phyloP scores from a whole-genome alignment of 2,329 filamentous ascomycete genomes.

The Pyrenochaeta sp. region DNA sequence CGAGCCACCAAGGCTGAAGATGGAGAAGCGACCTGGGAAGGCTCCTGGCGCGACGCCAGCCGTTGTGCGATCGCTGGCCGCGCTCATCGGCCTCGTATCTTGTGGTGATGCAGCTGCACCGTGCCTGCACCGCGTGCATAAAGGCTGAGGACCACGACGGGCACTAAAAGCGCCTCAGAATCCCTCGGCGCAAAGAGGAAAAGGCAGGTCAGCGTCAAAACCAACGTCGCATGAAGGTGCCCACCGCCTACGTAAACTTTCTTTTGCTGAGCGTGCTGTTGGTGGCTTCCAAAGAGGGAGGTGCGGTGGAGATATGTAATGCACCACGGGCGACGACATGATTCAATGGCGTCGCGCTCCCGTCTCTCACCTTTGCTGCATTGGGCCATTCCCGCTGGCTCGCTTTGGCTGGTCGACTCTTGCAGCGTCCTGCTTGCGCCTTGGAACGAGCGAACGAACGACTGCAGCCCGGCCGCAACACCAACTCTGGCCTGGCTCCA shows the following conservation, averaged over 20 bases:
- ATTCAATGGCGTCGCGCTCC: slow-evolving; percentile 12
- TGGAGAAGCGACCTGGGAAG: slow-evolving; percentile 16
- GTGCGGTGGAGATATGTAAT: slow-evolving; percentile 15
- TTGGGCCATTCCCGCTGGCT: slow-evolving; percentile 12
- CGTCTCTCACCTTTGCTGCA: slow-evolving; percentile 10
- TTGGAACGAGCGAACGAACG: too few relatives aligned
- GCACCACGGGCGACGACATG: slow-evolving; percentile 10
- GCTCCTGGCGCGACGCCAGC: slow-evolving; percentile 28
- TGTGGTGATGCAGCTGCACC: slow-evolving; percentile 14
- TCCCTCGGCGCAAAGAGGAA: slow-evolving; percentile 32
- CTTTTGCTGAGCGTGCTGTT: slow-evolving; percentile 10
- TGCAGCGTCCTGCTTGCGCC: slow-evolving; percentile 10
- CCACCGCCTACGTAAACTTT: slow-evolving; percentile 3
- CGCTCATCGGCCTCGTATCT: slow-evolving; percentile 19
- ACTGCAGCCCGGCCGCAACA: too few relatives aligned
- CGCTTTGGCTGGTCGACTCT: slow-evolving; percentile 11
- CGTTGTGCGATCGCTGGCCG: slow-evolving; percentile 26
- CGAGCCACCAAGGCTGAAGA: slow-evolving; percentile 9
- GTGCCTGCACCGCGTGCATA: slow-evolving; percentile 13
- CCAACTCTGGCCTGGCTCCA: too few relatives aligned
- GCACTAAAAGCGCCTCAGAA: slow-evolving; percentile 43
- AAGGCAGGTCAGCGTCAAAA: slow-evolving; percentile 30
- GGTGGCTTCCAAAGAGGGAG: slow-evolving; percentile 13
- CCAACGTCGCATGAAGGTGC: slow-evolving; percentile 19
- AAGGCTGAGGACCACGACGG: slow-evolving; percentile 26